Evolutionary conservation across 441 rosid species (phyloP).

Genomic region (Daphne laureola): DNA sequence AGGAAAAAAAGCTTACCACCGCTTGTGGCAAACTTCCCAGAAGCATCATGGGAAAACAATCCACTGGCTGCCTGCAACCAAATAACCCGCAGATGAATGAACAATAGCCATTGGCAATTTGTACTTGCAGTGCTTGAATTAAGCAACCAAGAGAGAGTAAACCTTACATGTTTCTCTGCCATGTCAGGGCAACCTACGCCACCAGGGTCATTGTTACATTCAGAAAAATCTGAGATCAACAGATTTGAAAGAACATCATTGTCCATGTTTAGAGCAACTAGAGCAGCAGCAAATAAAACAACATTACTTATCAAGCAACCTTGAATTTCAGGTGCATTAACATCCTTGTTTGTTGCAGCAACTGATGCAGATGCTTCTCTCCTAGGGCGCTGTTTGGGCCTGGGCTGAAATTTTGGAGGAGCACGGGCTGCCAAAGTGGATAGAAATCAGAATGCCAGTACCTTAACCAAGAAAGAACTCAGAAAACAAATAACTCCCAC

Average conservation of each 20-base stretch:
- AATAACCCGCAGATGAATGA: not conserved
- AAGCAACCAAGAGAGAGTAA: not conserved
- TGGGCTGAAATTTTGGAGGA: slow-evolving; percentile 22
- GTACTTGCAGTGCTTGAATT: not conserved
- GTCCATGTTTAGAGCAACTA: not conserved
- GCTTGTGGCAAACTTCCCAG: not conserved
- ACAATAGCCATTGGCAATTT: not conserved
- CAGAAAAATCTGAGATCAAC: not conserved
- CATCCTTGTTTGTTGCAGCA: slow-evolving; percentile 10
- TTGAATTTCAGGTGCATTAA: not conserved
- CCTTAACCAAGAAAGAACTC: not conserved
- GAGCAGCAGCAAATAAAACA: not conserved
- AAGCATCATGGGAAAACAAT: not conserved
- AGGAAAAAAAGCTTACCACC: not conserved
- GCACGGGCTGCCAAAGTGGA: slow-evolving; percentile 21
- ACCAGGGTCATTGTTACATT: not conserved
- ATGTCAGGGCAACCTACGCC: not conserved
- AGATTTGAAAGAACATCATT: slow-evolving; percentile 2
- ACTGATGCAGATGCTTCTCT: slow-evolving; percentile 9
- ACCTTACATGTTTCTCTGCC: slow-evolving; percentile 9
- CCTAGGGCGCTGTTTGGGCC: slow-evolving; percentile 15
- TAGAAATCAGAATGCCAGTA: not conserved
- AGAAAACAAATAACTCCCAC: not conserved
- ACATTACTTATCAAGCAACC: not conserved
- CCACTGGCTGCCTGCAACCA: slow-evolving; percentile 5